Percentiles rank a stretch among this genome's conserved stretches.
phyloP scores from a whole-genome alignment of 306 rosid genomes.

The Rubus idaeus region DNA sequence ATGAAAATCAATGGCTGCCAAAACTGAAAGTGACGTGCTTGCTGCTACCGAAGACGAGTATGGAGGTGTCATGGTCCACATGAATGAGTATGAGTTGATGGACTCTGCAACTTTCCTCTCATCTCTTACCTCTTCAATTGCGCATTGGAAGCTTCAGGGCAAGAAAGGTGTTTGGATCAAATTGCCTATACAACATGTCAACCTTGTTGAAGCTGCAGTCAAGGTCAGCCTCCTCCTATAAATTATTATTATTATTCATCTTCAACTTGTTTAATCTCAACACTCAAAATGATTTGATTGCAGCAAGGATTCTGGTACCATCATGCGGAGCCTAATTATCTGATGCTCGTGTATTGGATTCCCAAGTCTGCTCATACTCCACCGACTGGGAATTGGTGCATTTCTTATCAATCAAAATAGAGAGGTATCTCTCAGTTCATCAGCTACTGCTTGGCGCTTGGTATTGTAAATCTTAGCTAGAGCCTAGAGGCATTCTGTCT shows the following conservation, averaged over 20 bases:
- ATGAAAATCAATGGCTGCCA: no score
- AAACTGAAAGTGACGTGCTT: neutral
- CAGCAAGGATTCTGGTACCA: constrained; percentile 93
- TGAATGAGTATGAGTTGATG: neutral
- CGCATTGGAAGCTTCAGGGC: constrained; percentile 41
- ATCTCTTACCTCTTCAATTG: neutral
- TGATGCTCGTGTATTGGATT: constrained; percentile 87
- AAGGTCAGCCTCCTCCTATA: constrained; percentile 34
- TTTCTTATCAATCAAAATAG: neutral
- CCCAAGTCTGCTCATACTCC: constrained; percentile 48
- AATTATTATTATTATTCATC: neutral
- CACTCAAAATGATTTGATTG: neutral
- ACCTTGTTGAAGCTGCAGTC: constrained; percentile 59
- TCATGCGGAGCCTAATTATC: constrained; percentile 80
- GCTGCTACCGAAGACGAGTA: neutral
- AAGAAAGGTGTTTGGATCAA: constrained; percentile 75
- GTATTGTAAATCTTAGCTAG: no score
- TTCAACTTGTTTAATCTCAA: neutral
- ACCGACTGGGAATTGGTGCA: constrained; percentile 11
- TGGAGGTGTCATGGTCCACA: constrained; percentile 7
- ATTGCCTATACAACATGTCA: constrained; percentile 57
- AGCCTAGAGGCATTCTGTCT: no score
- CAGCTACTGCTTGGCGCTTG: no score
- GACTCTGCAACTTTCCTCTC: constrained; percentile 11
- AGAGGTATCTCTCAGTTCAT: neutral